Base-by-base conservation (phyloP, 768 basidiomycete genomes). In the Gautieria morchelliformis region DNA sequence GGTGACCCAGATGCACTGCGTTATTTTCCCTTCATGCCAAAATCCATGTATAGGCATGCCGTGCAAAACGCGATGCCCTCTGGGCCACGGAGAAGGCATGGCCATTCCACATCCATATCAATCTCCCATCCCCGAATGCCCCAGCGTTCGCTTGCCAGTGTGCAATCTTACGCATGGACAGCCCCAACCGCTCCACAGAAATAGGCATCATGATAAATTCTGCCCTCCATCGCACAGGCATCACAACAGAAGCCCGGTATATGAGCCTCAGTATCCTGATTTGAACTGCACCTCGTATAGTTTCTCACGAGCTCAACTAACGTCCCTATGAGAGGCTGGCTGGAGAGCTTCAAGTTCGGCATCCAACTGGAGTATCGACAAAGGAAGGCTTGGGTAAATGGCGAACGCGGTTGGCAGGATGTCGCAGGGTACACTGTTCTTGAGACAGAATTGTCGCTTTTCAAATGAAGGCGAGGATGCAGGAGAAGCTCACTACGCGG, bases 231-330 rank as follows among this genome's bases (percentile, higher is more conserved):
- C 68, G 73, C 32, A 64, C 66, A 33, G 72, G 73, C 1, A 59
- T 75, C 48, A 76, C 72, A 37, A 78, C 77, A 12, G 78, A 78
- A 49, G 67, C 73, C 11, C 64, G 79, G 27, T 75, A 78, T 58
- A 65, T 67, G 11, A 32, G 76, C 17, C 61, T 79, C 44, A 77
- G 56, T 70, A 73, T 47, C 65, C 54, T 15, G 42, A 56, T 5
- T 32, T 65, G 33, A 68, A 10, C 61, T 78, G 15, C 76, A 77
- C 59, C 67, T 77, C 12, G 70, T 71, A 14, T 68, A 69, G 9
- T 75, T 78, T 56, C 71, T 74, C 52, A 78, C 77, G 1, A 66
- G 65, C 9, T 63, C 65, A 35, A 69, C 76, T 49, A 78, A 80
- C 58, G 52, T 66, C 24, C 68, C 68, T 0, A 79, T 80, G 77